phyloP scores from a whole-genome alignment of 2,329 filamentous ascomycete genomes.

The Fusarium udum region DNA sequence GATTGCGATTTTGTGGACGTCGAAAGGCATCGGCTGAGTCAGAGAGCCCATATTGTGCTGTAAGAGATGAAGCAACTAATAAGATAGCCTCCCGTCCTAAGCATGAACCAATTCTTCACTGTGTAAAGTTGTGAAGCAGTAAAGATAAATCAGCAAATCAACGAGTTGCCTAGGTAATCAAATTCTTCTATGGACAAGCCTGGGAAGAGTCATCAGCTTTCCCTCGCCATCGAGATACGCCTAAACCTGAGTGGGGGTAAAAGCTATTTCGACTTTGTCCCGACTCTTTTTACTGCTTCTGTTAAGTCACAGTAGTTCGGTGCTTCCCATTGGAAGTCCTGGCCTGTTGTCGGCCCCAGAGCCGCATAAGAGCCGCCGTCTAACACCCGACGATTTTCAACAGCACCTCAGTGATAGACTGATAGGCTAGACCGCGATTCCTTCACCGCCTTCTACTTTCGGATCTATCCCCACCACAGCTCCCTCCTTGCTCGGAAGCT shows the following conservation, averaged over 20 bases:
- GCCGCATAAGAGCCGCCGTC: slow-evolving; percentile 10
- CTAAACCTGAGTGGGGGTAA: slow-evolving; percentile 34
- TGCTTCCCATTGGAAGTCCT: slow-evolving; percentile 6
- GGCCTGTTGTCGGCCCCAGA: slow-evolving; percentile 3
- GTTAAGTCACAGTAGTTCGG: slow-evolving; percentile 6
- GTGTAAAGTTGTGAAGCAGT: not conserved
- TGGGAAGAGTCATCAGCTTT: slow-evolving; percentile 15
- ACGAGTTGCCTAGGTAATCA: not conserved
- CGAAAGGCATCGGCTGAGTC: slow-evolving; percentile 49
- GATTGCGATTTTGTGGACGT: slow-evolving; percentile 73
- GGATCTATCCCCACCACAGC: slow-evolving; percentile 27
- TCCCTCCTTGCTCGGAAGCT: slow-evolving; percentile 26
- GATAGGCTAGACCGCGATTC: not conserved
- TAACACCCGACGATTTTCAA: not conserved
- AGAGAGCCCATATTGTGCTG: slow-evolving; percentile 44
- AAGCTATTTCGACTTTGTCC: slow-evolving; percentile 35
- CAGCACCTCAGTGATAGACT: slow-evolving; percentile 1
- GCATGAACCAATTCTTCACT: not conserved
- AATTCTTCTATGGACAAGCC: slow-evolving; percentile 12
- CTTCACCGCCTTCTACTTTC: slow-evolving; percentile 37
- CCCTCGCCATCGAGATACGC: slow-evolving; percentile 10
- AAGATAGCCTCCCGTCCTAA: not conserved
- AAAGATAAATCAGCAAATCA: not conserved
- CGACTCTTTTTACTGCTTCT: slow-evolving; percentile 21
- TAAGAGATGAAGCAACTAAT: not conserved